Evolutionary conservation across 1,139 yeast species (phyloP).

Genomic region (Yamadazyma songkhlaensis): DNA sequence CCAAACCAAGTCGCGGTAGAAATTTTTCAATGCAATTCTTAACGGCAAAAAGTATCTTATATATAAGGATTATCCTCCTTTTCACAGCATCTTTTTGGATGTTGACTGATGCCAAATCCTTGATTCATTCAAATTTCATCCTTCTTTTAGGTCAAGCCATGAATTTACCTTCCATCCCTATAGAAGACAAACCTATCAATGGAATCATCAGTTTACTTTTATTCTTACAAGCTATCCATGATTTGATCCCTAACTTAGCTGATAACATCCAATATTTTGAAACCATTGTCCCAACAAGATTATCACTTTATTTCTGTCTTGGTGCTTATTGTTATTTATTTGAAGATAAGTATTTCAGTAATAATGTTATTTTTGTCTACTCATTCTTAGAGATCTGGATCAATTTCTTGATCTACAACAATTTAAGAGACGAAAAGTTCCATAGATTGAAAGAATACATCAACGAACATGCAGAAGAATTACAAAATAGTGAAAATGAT

Average conservation of each 20-base stretch:
- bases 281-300: slow-evolving; percentile 65
- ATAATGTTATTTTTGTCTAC: slow-evolving; percentile 60
- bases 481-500: slow-evolving; percentile 27
- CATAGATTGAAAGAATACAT: slow-evolving; percentile 38
- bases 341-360: slow-evolving; percentile 47
- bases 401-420: slow-evolving; percentile 60
- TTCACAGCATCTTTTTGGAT: slow-evolving; percentile 54
- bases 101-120: slow-evolving; percentile 49
- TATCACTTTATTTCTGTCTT: slow-evolving; percentile 52
- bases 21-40: slow-evolving; percentile 45
- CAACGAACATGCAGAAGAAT: slow-evolving; percentile 35
- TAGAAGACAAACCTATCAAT: slow-evolving; percentile 48
- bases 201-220: slow-evolving; percentile 51
- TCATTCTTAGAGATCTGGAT: slow-evolving; percentile 72
- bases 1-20: no score
- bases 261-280: slow-evolving; percentile 59
- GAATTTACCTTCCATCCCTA: slow-evolving; percentile 45
- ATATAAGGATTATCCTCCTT: slow-evolving; percentile 47
- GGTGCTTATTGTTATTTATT: slow-evolving; percentile 44
- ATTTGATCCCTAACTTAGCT: slow-evolving; percentile 57
- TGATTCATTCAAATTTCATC: slow-evolving; percentile 44
- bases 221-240: slow-evolving; percentile 44
- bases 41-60: slow-evolving; percentile 49
- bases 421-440: slow-evolving; percentile 62
- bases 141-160: slow-evolving; percentile 58